phyloP scores from a whole-genome alignment of 352 stramenopile species.

The Globisporangium heterothallicum region DNA sequence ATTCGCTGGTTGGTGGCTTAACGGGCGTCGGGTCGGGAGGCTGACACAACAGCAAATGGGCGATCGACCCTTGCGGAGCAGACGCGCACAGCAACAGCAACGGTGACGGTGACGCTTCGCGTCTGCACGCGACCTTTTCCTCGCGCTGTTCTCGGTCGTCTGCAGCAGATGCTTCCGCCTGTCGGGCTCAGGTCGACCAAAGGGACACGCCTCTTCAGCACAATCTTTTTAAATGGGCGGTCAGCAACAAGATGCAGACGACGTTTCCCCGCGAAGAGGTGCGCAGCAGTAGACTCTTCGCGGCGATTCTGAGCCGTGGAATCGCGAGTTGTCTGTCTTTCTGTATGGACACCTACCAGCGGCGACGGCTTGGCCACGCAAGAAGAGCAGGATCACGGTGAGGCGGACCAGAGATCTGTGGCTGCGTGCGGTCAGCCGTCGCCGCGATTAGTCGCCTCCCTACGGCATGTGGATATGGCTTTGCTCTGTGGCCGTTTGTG shows the following conservation, averaged over 20 bases:
- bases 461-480: neutral
- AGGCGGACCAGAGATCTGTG: neutral
- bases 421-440: neutral
- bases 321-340: too few species aligned
- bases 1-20: too few species aligned
- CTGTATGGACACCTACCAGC: too few species aligned
- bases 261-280: neutral
- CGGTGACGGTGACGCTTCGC: too few species aligned
- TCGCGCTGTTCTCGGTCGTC: too few species aligned
- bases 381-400: too few species aligned
- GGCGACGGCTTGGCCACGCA: too few species aligned
- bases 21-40: too few species aligned
- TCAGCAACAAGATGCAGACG: neutral
- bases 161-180: neutral
- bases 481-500: neutral
- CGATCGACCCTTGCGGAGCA: too few species aligned
- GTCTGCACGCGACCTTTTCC: neutral
- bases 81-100: too few species aligned
- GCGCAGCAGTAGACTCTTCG: neutral
- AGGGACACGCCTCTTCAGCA: neutral
- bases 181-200: too few species aligned
- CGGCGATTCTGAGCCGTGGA: conserved; percentile 3
- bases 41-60: too few species aligned
- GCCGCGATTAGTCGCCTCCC: neutral
- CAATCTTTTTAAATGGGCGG: conserved; percentile 2